Conservation (phyloP, 768 basidiomycete species). For the Mycena rebaudengoi region DNA sequence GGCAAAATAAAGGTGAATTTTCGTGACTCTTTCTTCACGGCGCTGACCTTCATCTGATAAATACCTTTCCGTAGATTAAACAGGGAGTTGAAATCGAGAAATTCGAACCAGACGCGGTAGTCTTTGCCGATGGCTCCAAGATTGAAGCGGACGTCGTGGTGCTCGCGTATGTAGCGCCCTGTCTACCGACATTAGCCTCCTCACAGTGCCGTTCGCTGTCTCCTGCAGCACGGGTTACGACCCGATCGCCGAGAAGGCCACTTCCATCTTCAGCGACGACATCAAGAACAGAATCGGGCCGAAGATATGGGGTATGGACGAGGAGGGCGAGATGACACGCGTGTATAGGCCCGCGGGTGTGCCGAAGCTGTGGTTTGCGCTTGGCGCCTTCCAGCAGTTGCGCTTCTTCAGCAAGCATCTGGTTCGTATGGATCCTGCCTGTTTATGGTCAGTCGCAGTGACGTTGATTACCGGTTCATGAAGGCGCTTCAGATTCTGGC, state of each 20-base stretch:
- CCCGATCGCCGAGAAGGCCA: no score
- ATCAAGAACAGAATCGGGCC: not conserved
- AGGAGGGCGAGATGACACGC: not conserved
- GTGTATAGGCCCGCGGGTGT: not conserved
- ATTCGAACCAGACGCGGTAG: not conserved
- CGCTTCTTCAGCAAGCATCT: not conserved
- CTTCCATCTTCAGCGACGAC: not conserved
- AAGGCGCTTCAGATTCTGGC: no score
- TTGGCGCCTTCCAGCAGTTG: not conserved
- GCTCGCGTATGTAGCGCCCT: constrained; percentile 13
- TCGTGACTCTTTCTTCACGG: constrained; percentile 41
- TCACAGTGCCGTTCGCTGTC: constrained; percentile 31
- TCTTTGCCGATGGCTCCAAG: constrained; percentile 35
- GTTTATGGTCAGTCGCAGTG: no score
- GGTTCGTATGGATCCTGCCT: no score
- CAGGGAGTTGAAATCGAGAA: constrained; percentile 53
- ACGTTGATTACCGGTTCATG: no score
- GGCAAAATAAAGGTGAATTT: constrained; percentile 52
- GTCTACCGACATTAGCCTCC: not conserved
- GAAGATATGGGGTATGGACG: not conserved
- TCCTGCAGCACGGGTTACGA: constrained; percentile 22
- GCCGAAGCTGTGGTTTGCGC: not conserved
- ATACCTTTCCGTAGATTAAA: constrained; percentile 47
- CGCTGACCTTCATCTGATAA: not conserved
- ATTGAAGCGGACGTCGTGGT: constrained; percentile 48